These are phyloP conservation scores for Arthromyces matolae DNA, from an alignment of 768 basidiomycete genomes.

Conservation along the genomic window DNA sequence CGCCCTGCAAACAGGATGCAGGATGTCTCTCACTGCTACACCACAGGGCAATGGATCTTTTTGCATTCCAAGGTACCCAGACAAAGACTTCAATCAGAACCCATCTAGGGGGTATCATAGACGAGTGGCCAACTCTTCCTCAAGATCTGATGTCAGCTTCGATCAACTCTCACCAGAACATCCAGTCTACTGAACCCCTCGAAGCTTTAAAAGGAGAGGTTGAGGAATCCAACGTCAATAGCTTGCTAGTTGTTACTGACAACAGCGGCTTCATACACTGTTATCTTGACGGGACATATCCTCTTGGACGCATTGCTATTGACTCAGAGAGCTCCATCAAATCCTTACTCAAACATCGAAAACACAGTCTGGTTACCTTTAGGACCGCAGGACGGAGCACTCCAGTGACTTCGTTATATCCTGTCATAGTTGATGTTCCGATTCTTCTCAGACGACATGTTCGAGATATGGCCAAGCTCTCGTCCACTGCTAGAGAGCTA, in stretches of 20 bases:
- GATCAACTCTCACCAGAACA: slow-evolving; percentile 43
- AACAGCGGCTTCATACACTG: slow-evolving; percentile 52
- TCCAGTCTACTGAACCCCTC: slow-evolving; percentile 27
- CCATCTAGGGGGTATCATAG: slow-evolving; percentile 57
- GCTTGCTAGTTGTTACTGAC: slow-evolving; percentile 62
- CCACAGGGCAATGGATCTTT: slow-evolving; percentile 69
- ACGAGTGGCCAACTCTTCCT: slow-evolving; percentile 65
- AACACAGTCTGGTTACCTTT: slow-evolving; percentile 49
- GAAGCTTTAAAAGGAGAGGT: slow-evolving; percentile 35
- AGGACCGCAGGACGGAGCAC: slow-evolving; percentile 26
- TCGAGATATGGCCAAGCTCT: slow-evolving; percentile 68
- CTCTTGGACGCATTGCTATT: slow-evolving; percentile 52
- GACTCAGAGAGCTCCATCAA: slow-evolving; percentile 27
- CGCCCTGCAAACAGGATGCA: slow-evolving; percentile 4
- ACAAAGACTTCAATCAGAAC: slow-evolving; percentile 40
- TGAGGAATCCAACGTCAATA: slow-evolving; percentile 56
- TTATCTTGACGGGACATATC: slow-evolving; percentile 76
- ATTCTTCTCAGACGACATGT: slow-evolving; percentile 51
- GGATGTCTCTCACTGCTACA: slow-evolving; percentile 16
- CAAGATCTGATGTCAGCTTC: slow-evolving; percentile 56
- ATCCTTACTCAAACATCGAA: slow-evolving; percentile 47
- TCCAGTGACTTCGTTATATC: slow-evolving; percentile 34
- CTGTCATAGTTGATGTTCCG: slow-evolving; percentile 49
- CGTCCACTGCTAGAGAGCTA: slow-evolving; percentile 67
- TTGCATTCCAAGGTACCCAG: slow-evolving; percentile 74